These are phyloP conservation scores for Senecio squalidus DNA, from an alignment of 140 eudicot genomes.

Conservation along the genomic window DNA sequence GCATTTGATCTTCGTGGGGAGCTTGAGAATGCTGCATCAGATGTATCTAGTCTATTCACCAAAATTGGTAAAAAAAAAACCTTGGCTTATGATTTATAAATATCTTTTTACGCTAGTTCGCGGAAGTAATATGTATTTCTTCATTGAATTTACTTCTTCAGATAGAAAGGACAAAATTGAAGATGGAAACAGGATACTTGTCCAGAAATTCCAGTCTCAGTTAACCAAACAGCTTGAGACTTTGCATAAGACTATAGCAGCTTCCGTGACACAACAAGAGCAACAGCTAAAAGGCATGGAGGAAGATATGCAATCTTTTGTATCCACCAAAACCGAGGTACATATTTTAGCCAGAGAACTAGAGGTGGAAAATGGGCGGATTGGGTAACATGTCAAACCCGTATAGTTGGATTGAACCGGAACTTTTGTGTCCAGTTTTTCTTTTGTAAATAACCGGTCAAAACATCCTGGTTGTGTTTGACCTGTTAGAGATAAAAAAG, in stretches of 20 bases:
- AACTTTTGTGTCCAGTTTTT: not conserved
- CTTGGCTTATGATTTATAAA: not conserved
- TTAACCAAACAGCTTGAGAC: slow-evolving; percentile 77
- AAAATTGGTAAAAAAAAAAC: slow-evolving; percentile 23
- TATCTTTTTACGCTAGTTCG: not conserved
- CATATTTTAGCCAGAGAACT: slow-evolving; percentile 47
- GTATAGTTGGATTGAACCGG: not conserved
- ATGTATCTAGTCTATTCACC: slow-evolving; percentile 76
- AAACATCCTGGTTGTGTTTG: too few relatives aligned
- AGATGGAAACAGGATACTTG: slow-evolving; percentile 75
- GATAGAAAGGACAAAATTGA: slow-evolving; percentile 98
- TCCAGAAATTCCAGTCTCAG: slow-evolving; percentile 72
- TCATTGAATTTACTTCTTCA: slow-evolving; percentile 19
- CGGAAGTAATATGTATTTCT: not conserved
- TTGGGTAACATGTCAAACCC: not conserved
- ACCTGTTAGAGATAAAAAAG: too few relatives aligned
- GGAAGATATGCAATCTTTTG: slow-evolving; percentile 95
- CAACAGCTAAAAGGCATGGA: slow-evolving; percentile 82
- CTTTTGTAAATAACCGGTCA: not conserved
- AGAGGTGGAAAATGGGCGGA: slow-evolving; percentile 1
- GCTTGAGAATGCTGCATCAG: slow-evolving; percentile 89
- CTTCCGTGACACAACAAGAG: slow-evolving; percentile 87
- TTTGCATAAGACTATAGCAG: slow-evolving; percentile 80
- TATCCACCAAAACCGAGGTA: slow-evolving; percentile 85
- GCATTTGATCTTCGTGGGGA: slow-evolving; percentile 93